Percentiles rank a stretch among this genome's conserved stretches.
Conservation (phyloP, 2,329 filamentous ascomycete genomes). For the Magnaporthiopsis poae region DNA sequence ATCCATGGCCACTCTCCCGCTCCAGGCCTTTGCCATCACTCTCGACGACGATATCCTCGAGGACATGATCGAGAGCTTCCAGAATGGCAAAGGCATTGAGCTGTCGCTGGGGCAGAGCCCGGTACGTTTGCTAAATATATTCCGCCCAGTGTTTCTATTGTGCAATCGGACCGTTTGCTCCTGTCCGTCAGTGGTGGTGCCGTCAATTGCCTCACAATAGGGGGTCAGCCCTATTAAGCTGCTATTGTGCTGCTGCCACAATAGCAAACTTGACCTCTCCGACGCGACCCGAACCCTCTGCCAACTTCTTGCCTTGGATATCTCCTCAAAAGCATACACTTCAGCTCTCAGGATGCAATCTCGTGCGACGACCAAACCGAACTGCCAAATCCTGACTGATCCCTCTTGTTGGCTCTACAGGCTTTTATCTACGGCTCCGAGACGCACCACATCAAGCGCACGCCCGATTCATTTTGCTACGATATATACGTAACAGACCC, state of each 20-base stretch:
- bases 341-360: background rate
- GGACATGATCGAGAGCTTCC: conserved; percentile 51
- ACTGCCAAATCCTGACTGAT: background rate
- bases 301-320: background rate
- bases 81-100: conserved; percentile 46
- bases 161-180: background rate
- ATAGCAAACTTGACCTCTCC: background rate
- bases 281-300: background rate
- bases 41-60: conserved; percentile 49
- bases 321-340: background rate
- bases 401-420: conserved; percentile 23
- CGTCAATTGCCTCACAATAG: conserved; percentile 2
- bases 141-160: conserved; percentile 8
- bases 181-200: background rate
- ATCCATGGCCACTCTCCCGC: conserved; percentile 33
- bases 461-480: conserved; percentile 33
- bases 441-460: conserved; percentile 32
- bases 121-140: conserved; percentile 37
- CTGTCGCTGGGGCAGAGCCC: conserved; percentile 48
- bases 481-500: conserved; percentile 48
- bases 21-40: conserved; percentile 49
- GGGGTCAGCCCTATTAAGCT: background rate
- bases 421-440: conserved; percentile 44
- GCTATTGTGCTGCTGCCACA: background rate
- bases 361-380: background rate